phyloP scores from a whole-genome alignment of 495 filamentous ascomycete species.

The Aspergillus wentii region DNA sequence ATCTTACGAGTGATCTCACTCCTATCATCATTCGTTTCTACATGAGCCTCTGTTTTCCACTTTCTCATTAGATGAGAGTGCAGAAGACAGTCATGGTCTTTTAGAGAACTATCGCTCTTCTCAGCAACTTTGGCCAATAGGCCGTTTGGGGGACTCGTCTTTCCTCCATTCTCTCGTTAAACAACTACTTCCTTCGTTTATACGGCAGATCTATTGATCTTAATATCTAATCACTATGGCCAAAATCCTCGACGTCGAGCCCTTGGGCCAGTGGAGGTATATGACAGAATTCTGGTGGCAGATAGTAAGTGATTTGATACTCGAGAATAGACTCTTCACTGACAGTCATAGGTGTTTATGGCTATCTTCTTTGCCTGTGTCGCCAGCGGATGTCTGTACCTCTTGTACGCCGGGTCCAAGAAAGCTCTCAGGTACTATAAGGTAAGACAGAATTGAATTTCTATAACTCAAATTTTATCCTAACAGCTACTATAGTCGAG shows the following conservation, averaged over 20 bases:
- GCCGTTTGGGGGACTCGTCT: neutral
- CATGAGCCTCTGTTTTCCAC: too few species aligned
- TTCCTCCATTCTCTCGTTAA: neutral
- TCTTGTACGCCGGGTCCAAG: constrained; percentile 22
- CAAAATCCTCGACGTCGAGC: constrained; percentile 26
- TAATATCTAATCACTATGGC: constrained; percentile 25
- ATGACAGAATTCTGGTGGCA: constrained; percentile 42
- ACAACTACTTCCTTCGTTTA: neutral
- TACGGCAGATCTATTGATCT: neutral
- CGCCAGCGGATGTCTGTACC: constrained; percentile 21
- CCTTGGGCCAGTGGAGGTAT: constrained; percentile 29
- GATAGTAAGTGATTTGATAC: constrained; percentile 25
- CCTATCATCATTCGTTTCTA: too few species aligned
- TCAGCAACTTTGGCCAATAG: neutral
- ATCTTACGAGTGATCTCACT: too few species aligned
- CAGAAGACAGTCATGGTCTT: too few species aligned
- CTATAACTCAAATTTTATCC: constrained; percentile 1
- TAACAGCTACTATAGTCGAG: constrained; percentile 15
- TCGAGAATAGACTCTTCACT: constrained; percentile 3
- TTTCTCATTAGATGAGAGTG: too few species aligned
- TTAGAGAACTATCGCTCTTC: too few species aligned
- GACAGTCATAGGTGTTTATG: constrained; percentile 29
- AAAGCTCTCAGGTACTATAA: constrained; percentile 23
- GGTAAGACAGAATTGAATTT: constrained; percentile 17
- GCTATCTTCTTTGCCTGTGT: constrained; percentile 32